Percentiles rank a stretch among this genome's conserved stretches.
These are phyloP conservation scores for Acanthamoeba lenticulata DNA, from an alignment of 208 protist species.

Conservation along the genomic window DNA sequence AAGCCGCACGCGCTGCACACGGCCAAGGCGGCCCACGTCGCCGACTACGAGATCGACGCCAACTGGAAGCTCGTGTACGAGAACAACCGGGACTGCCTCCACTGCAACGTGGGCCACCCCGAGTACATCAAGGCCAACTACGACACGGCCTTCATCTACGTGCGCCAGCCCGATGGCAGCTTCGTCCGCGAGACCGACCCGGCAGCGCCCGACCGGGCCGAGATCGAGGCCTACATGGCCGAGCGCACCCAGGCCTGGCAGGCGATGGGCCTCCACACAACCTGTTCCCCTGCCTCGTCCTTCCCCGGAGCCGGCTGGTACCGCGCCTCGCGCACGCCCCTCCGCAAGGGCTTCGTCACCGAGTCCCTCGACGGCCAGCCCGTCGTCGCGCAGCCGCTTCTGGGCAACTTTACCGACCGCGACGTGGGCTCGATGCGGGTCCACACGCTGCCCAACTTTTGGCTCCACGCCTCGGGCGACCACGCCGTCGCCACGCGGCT, in stretches of 20 bases:
- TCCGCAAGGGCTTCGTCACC: slow-evolving; percentile 10
- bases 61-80: slow-evolving; percentile 45
- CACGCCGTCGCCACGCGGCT: slow-evolving; percentile 2
- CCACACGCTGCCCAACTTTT: slow-evolving; percentile 29
- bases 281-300: not conserved
- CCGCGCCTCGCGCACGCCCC: not conserved
- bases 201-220: not conserved
- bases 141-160: slow-evolving; percentile 44
- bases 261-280: not conserved
- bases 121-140: slow-evolving; percentile 44
- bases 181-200: not conserved
- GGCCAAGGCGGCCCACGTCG: not conserved
- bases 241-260: not conserved
- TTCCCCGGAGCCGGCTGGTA: slow-evolving; percentile 28
- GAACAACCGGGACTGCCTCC: slow-evolving; percentile 20
- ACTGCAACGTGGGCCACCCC: slow-evolving; percentile 19
- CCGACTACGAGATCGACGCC: not conserved
- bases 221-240: not conserved
- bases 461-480: not conserved
- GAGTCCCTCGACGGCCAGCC: slow-evolving; percentile 2
- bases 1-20: not conserved
- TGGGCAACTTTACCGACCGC: not conserved
- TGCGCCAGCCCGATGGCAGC: not conserved
- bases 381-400: not conserved
- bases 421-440: slow-evolving; percentile 32